Percentiles rank a stretch among this genome's conserved stretches.
Conservation (phyloP, 805 yeast genomes). For the Lipomyces sp. region DNA sequence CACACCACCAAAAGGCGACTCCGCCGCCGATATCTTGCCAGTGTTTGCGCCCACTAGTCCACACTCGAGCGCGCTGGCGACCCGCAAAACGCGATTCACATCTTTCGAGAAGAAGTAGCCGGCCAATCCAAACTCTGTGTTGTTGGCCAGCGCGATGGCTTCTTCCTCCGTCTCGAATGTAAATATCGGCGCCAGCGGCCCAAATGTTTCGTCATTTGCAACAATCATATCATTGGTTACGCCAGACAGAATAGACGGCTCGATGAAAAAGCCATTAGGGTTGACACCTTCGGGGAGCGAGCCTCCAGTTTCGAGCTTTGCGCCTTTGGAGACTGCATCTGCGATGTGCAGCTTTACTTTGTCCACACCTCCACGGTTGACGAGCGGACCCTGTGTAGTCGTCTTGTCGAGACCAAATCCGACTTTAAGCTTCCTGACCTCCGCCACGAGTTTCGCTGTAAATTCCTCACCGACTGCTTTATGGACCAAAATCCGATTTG, state of each 20-base stretch:
- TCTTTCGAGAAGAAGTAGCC: constrained; percentile 68
- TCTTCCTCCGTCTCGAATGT: constrained; percentile 61
- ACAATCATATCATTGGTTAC: constrained; percentile 58
- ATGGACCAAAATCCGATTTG: constrained; percentile 40
- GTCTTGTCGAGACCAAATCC: constrained; percentile 61
- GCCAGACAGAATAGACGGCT: constrained; percentile 63
- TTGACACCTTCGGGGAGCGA: constrained; percentile 45
- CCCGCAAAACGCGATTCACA: constrained; percentile 52
- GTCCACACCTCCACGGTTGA: constrained; percentile 57
- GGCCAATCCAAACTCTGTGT: constrained; percentile 67
- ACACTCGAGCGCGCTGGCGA: constrained; percentile 65
- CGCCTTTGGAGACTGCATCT: constrained; percentile 67
- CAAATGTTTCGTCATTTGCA: constrained; percentile 72
- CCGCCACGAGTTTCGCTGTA: constrained; percentile 47
- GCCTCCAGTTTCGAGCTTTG: constrained; percentile 62
- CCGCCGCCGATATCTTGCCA: constrained; percentile 60
- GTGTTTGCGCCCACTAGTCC: constrained; percentile 84
- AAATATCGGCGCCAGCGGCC: constrained; percentile 72
- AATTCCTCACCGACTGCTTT: constrained; percentile 59
- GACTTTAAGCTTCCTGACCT: constrained; percentile 46
- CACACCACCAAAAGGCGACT: constrained; percentile 55
- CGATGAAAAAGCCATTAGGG: constrained; percentile 57
- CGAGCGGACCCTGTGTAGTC: constrained; percentile 75
- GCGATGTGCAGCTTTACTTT: constrained; percentile 61
- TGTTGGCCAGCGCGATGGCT: constrained; percentile 59